Conservation (phyloP, 345 rosid species). For the Leavenworthia alabamica region DNA sequence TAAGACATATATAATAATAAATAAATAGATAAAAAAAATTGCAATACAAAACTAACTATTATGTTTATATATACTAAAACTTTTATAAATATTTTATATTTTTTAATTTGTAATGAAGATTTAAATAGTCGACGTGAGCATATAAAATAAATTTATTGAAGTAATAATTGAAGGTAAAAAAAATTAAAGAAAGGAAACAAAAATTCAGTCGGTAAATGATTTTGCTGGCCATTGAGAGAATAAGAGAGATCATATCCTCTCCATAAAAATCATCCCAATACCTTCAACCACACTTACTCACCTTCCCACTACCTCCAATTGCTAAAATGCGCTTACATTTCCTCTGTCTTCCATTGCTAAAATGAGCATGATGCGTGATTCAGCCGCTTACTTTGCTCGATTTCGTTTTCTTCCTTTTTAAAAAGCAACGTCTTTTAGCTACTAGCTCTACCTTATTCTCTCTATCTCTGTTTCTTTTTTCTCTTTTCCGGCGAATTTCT, state of each 20-base stretch:
- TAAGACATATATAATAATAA: no score
- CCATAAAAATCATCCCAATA: slow-evolving; percentile 2
- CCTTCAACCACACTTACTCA: slow-evolving; percentile 1
- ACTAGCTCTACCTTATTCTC: background rate
- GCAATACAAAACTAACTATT: no score
- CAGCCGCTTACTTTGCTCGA: slow-evolving; percentile 18
- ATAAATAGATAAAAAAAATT: no score
- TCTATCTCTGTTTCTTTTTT: background rate
- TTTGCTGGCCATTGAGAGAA: slow-evolving; percentile 72
- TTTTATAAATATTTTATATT: no score
- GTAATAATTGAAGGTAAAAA: background rate
- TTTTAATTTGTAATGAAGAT: no score
- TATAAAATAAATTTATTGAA: no score
- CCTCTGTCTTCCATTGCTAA: slow-evolving; percentile 10
- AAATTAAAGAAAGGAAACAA: slow-evolving; percentile 36
- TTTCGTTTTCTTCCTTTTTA: slow-evolving; percentile 9
- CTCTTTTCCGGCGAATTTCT: slow-evolving; percentile 15
- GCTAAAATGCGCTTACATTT: slow-evolving; percentile 27
- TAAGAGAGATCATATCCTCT: slow-evolving; percentile 8
- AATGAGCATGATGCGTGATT: slow-evolving; percentile 38
- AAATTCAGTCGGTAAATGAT: slow-evolving; percentile 53
- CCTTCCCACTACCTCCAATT: background rate
- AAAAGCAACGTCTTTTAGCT: slow-evolving; percentile 28
- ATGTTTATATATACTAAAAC: no score
- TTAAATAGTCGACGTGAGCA: no score